These are phyloP conservation scores for Cadophora luteo-olivacea DNA, from an alignment of 2,329 filamentous ascomycete genomes.

Conservation along the genomic window DNA sequence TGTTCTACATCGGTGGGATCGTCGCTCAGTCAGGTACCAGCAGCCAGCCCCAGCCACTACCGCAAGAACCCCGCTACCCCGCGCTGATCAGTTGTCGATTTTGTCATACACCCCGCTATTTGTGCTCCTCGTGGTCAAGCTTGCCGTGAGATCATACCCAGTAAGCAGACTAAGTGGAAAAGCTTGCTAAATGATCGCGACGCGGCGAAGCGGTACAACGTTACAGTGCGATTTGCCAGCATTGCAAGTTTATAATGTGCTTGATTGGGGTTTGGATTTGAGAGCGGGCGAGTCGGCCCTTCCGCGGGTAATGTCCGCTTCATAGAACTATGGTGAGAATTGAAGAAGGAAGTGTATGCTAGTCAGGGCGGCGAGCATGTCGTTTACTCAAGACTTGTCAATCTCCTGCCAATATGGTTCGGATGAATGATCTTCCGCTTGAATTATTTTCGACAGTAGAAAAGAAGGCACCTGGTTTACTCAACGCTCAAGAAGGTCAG, in stretches of 20 bases:
- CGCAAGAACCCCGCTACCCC: not conserved
- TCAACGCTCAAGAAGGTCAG: not conserved
- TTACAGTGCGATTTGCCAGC: constrained; percentile 23
- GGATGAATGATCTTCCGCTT: not conserved
- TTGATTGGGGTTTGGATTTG: not conserved
- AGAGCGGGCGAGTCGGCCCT: not conserved
- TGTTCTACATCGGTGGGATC: not conserved
- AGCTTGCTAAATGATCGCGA: not conserved
- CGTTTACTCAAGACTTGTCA: too few relatives aligned
- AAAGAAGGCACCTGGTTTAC: not conserved
- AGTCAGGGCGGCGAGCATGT: not conserved
- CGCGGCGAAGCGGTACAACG: constrained; percentile 22
- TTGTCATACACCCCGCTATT: constrained; percentile 16
- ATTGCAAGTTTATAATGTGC: not conserved
- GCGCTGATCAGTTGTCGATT: not conserved
- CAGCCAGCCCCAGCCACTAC: too few relatives aligned
- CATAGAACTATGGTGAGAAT: not conserved
- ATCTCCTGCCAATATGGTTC: not conserved
- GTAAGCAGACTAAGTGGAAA: not conserved
- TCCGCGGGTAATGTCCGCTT: not conserved
- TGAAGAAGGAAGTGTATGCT: not conserved
- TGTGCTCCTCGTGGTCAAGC: not conserved
- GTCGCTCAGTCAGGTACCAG: constrained; percentile 1
- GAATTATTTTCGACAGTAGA: not conserved
- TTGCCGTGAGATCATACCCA: constrained; percentile 2